Percentiles rank a stretch among this genome's conserved stretches.
These are phyloP conservation scores for Plasmodium fragile DNA, from an alignment of 169 alveolate genomes.

Conservation along the genomic window DNA sequence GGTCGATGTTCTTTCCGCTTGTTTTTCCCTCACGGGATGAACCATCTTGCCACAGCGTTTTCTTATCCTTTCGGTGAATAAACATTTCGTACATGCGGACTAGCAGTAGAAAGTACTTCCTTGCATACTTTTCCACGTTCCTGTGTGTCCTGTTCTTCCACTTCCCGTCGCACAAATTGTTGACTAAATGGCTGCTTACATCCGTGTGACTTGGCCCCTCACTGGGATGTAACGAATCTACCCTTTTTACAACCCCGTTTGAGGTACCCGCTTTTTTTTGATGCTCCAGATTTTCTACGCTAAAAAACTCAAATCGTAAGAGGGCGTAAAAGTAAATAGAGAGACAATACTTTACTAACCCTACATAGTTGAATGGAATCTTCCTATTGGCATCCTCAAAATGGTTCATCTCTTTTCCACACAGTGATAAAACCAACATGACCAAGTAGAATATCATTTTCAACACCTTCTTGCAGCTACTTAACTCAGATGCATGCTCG, in stretches of 20 bases:
- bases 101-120: slow-evolving; percentile 33
- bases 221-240: not conserved
- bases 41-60: not conserved
- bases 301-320: slow-evolving; percentile 20
- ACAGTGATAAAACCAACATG: slow-evolving; percentile 9
- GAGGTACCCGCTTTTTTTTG: not conserved
- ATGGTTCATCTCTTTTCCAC: slow-evolving; percentile 9
- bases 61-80: slow-evolving; percentile 35
- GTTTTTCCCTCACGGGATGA: not conserved
- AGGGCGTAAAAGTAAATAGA: slow-evolving; percentile 16
- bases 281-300: not conserved
- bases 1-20: not conserved
- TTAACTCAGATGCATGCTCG: slow-evolving; percentile 7
- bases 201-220: not conserved
- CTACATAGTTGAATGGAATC: not conserved
- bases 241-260: not conserved
- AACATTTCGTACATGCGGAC: slow-evolving; percentile 36
- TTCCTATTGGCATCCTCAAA: slow-evolving; percentile 28
- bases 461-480: not conserved
- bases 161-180: not conserved
- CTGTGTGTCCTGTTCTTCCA: not conserved
- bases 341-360: slow-evolving; percentile 14
- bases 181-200: not conserved
- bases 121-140: slow-evolving; percentile 20
- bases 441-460: slow-evolving; percentile 44